These are phyloP conservation scores for Aspergillus sp. DNA, from an alignment of 2,329 filamentous ascomycete genomes.

Conservation along the genomic window DNA sequence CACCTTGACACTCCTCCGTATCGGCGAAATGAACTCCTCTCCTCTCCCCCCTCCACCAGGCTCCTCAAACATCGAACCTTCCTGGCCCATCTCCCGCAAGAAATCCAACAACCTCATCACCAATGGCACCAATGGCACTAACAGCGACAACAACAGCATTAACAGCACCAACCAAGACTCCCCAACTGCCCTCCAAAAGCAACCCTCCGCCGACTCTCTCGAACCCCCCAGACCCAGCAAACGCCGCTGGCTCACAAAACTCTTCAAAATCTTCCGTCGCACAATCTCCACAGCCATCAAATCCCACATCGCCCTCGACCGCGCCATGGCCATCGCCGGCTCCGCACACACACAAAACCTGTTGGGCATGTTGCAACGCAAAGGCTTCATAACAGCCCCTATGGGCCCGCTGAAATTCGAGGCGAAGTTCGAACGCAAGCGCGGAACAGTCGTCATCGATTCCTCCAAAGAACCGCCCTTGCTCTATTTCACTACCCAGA, in stretches of 20 bases:
- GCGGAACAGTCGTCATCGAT: conserved; percentile 63
- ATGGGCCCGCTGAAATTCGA: conserved; percentile 72
- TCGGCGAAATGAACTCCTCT: conserved; percentile 74
- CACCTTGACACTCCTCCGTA: conserved; percentile 70
- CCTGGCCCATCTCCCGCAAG: conserved; percentile 30
- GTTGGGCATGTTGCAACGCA: conserved; percentile 59
- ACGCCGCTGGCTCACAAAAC: conserved; percentile 40
- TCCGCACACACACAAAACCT: conserved; percentile 61
- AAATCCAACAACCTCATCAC: conserved; percentile 48
- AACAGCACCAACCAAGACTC: conserved; percentile 47
- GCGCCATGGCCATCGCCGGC: conserved; percentile 59
- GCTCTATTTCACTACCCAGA: conserved; percentile 54
- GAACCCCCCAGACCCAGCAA: conserved; percentile 13
- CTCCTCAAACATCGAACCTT: conserved; percentile 27
- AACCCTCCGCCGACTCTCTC: conserved; percentile 1
- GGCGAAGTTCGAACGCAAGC: conserved; percentile 61
- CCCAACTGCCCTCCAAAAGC: conserved; percentile 33
- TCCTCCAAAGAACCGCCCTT: conserved; percentile 29
- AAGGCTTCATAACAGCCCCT: conserved; percentile 32
- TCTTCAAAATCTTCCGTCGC: conserved; percentile 60
- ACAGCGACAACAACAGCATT: conserved; percentile 58
- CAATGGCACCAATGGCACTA: conserved; percentile 46
- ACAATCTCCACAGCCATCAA: conserved; percentile 65
- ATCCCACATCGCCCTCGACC: conserved; percentile 65
- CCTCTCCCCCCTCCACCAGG: conserved; percentile 61